phyloP scores from a whole-genome alignment of 1,284 basidiomycete species.

The Tilletiaria anomala region DNA sequence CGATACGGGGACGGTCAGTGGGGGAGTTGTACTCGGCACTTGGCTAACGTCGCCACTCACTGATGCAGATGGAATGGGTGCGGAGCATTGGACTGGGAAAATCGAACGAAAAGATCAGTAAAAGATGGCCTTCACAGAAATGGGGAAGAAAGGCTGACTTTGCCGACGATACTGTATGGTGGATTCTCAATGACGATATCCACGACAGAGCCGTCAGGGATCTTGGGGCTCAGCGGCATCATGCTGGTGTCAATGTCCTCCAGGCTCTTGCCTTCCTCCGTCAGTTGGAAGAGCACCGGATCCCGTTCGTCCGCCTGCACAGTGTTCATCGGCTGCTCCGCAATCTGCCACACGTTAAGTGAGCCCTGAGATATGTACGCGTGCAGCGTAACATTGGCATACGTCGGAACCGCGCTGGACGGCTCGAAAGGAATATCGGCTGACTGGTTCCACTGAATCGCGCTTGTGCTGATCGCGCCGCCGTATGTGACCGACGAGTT shows the following conservation, averaged over 20 bases:
- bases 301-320: conserved; percentile 11
- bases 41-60: too few relatives aligned
- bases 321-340: conserved; percentile 13
- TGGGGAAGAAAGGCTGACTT: too few relatives aligned
- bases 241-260: conserved; percentile 9
- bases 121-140: too few relatives aligned
- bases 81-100: conserved; percentile 18
- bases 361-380: conserved; percentile 17
- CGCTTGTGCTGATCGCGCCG: not conserved
- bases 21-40: too few relatives aligned
- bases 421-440: conserved; percentile 9
- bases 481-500: conserved; percentile 2
- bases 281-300: conserved; percentile 16
- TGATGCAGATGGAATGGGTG: conserved; percentile 24
- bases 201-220: conserved; percentile 13
- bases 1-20: too few relatives aligned
- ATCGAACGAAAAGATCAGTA: too few relatives aligned
- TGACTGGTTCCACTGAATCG: conserved; percentile 10
- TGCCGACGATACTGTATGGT: conserved; percentile 16
- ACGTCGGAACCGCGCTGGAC: conserved; percentile 5
- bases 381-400: conserved; percentile 15
- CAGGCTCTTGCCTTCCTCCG: conserved; percentile 7
- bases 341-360: conserved; percentile 21
- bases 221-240: conserved; percentile 4
- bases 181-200: conserved; percentile 21